phyloP scores from a whole-genome alignment of 768 basidiomycete genomes.

The Tricholoma sp. region DNA sequence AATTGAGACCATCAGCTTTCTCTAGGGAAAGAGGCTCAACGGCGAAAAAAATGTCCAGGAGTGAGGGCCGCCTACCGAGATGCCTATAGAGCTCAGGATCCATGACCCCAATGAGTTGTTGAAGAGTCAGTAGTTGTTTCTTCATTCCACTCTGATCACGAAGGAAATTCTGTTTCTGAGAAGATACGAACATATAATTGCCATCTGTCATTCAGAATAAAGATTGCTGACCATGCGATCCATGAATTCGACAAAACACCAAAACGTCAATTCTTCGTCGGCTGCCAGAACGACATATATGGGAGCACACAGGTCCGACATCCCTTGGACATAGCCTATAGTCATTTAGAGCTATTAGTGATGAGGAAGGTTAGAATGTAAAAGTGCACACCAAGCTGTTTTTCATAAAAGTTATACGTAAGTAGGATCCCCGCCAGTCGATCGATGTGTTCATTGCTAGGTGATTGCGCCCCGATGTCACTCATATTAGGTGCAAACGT shows the following conservation, averaged over 20 bases:
- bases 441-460: conserved; percentile 88
- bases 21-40: conserved; percentile 27
- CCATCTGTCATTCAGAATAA: not conserved
- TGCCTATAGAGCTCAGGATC: conserved; percentile 94
- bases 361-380: not conserved
- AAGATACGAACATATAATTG: conserved; percentile 5
- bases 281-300: conserved; percentile 88
- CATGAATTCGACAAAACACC: conserved; percentile 96
- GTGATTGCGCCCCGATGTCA: conserved; percentile 83
- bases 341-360: conserved; percentile 2
- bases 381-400: conserved; percentile 65
- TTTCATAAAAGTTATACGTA: conserved; percentile 89
- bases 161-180: conserved; percentile 89
- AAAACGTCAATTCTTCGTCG: conserved; percentile 89
- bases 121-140: conserved; percentile 82
- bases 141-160: conserved; percentile 99
- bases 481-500: conserved; percentile 69
- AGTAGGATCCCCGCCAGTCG: conserved; percentile 80
- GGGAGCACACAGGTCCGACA: conserved; percentile 95
- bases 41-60: not conserved
- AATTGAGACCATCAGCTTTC: conserved; percentile 87
- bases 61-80: conserved; percentile 44
- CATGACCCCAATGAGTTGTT: conserved; percentile 88
- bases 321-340: conserved; percentile 93
- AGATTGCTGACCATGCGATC: conserved; percentile 72